These are phyloP conservation scores for Aquanectria penicillioides DNA, from an alignment of 2,329 filamentous ascomycete species.

Conservation along the genomic window DNA sequence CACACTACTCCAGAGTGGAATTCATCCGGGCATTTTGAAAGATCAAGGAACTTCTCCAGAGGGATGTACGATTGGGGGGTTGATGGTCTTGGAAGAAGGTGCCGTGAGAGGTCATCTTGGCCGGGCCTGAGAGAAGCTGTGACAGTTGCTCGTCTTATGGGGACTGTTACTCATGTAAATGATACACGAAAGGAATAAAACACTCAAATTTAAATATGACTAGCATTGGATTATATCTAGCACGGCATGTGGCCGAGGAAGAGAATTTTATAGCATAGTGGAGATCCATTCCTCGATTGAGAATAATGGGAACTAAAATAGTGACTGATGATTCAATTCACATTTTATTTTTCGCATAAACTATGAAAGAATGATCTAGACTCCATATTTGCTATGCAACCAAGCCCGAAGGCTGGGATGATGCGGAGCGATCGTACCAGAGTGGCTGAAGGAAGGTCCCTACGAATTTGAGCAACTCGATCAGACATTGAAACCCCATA, in stretches of 20 bases:
- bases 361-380: slow-evolving; percentile 29
- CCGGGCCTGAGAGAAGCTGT: slow-evolving; percentile 58
- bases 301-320: no score
- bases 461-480: slow-evolving; percentile 33
- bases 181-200: slow-evolving; percentile 45
- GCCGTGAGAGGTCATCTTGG: slow-evolving; percentile 57
- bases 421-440: slow-evolving; percentile 42
- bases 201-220: no score
- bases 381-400: slow-evolving; percentile 42
- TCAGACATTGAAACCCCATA: slow-evolving; percentile 22
- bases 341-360: slow-evolving; percentile 1
- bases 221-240: no score
- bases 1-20: slow-evolving; percentile 59
- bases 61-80: slow-evolving; percentile 68
- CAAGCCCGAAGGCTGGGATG: slow-evolving; percentile 46
- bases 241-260: no score
- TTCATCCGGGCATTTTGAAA: slow-evolving; percentile 65
- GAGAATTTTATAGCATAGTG: no score
- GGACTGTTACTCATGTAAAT: slow-evolving; percentile 50
- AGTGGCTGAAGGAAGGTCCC: slow-evolving; percentile 40
- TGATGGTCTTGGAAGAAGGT: slow-evolving; percentile 69
- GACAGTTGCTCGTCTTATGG: slow-evolving; percentile 56
- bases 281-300: no score
- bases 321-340: slow-evolving; percentile 12
- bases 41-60: slow-evolving; percentile 69